These are phyloP conservation scores for Glycyrrhiza uralensis DNA, from an alignment of 306 rosid genomes.

Conservation along the genomic window DNA sequence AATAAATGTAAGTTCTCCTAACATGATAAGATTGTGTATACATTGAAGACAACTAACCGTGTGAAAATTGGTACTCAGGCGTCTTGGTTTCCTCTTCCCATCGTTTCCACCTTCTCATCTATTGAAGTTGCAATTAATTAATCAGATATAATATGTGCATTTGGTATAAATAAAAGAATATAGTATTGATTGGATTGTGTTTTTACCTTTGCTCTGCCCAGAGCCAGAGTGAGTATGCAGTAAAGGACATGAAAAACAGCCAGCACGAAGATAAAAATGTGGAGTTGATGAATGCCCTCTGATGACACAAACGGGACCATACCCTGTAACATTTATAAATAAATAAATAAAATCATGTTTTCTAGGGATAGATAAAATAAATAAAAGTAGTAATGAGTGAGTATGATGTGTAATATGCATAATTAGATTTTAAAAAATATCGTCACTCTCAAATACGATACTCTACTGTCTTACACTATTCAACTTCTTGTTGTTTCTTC, in stretches of 20 bases:
- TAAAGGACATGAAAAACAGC: slow-evolving; percentile 70
- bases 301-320: slow-evolving; percentile 62
- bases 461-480: too few species aligned
- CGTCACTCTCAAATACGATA: too few species aligned
- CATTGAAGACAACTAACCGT: slow-evolving; percentile 47
- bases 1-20: not conserved
- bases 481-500: too few species aligned
- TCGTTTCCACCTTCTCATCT: slow-evolving; percentile 89
- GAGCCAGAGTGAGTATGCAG: slow-evolving; percentile 65
- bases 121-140: not conserved
- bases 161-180: too few species aligned
- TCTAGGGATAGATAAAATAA: not conserved
- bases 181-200: not conserved
- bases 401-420: too few species aligned
- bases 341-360: not conserved
- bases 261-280: slow-evolving; percentile 74
- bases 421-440: too few species aligned
- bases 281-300: slow-evolving; percentile 78
- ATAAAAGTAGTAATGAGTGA: too few species aligned
- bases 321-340: slow-evolving; percentile 35
- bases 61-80: slow-evolving; percentile 69
- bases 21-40: not conserved
- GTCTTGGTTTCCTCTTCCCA: slow-evolving; percentile 93
- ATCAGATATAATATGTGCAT: not conserved
- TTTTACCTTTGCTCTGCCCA: slow-evolving; percentile 71